phyloP scores from a whole-genome alignment of 495 filamentous ascomycete species.

The Schizothecium vesticola region DNA sequence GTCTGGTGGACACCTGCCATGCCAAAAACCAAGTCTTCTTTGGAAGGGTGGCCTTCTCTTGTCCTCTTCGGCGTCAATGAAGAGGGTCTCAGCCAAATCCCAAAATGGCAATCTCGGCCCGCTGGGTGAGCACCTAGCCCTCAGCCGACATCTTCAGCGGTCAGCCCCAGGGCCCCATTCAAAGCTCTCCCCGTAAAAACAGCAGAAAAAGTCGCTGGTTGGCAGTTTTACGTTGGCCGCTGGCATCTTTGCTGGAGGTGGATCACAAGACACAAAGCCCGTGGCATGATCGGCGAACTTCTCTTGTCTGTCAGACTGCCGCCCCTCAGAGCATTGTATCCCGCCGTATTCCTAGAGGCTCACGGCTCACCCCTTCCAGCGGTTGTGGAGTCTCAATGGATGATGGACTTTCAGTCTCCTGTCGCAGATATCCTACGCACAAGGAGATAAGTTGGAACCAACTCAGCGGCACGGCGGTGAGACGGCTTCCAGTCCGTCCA shows the following conservation, averaged over 20 bases:
- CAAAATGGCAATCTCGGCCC: background rate
- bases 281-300: background rate
- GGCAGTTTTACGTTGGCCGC: background rate
- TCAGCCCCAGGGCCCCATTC: background rate
- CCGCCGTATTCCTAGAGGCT: background rate
- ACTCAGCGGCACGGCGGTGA: background rate
- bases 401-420: background rate
- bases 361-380: no score
- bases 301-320: background rate
- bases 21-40: background rate
- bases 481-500: background rate
- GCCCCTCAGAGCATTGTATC: background rate
- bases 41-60: background rate
- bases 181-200: background rate
- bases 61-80: background rate
- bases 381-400: background rate
- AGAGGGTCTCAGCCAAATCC: background rate
- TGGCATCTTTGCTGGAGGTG: background rate
- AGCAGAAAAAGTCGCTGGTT: background rate
- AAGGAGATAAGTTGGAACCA: background rate
- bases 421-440: background rate
- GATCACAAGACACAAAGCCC: background rate
- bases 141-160: background rate
- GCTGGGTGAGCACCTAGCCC: background rate
- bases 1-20: background rate